Conservation (phyloP, 768 basidiomycete species). For the Gyrodon lividus region DNA sequence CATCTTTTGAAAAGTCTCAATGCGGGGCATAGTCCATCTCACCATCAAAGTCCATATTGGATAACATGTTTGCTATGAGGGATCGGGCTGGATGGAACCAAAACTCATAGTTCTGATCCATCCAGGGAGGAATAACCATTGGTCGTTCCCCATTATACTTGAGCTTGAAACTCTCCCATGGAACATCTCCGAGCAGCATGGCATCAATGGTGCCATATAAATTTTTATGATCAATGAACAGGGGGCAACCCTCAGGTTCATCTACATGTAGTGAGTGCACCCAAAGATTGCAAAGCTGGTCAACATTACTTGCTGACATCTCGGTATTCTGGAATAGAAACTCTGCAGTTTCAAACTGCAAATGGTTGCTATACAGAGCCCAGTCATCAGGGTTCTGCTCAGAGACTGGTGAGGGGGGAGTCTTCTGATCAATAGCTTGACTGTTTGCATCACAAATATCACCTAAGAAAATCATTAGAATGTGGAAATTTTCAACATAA, state of each 20-base stretch:
- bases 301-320: background rate
- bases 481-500: background rate
- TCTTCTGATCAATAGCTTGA: background rate
- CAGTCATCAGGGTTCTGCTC: conserved; percentile 1
- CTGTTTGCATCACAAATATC: background rate
- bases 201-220: conserved; percentile 31
- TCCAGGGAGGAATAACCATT: conserved; percentile 17
- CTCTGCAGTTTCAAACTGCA: background rate
- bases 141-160: conserved; percentile 19
- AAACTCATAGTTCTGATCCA: conserved; percentile 22
- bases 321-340: background rate
- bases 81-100: conserved; percentile 21
- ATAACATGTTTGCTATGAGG: conserved; percentile 17
- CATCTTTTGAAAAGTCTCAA: conserved; percentile 1
- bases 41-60: conserved; percentile 22
- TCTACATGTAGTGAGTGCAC: background rate
- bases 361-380: background rate
- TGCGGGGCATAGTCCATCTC: conserved; percentile 18
- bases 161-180: conserved; percentile 35
- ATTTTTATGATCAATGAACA: conserved; percentile 3
- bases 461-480: background rate
- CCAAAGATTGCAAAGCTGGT: conserved; percentile 1
- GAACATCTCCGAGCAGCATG: conserved; percentile 33
- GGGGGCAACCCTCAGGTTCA: background rate
- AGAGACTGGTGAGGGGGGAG: background rate